Conservation (phyloP, 768 basidiomycete genomes). For the Auricularia auricula-judae region DNA sequence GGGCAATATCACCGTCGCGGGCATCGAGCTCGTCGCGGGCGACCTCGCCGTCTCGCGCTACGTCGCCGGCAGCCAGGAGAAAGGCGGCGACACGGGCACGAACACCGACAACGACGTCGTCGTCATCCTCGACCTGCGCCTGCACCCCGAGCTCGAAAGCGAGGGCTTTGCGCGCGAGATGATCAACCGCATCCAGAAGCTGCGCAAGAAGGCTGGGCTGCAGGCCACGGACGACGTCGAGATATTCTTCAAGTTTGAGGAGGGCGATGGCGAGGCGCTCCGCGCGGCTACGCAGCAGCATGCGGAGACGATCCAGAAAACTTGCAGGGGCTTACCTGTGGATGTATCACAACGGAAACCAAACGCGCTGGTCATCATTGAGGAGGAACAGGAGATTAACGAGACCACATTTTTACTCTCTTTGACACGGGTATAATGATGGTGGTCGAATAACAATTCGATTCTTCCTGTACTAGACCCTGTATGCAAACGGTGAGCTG, state of each 20-base stretch:
- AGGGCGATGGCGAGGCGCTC: conserved; percentile 51
- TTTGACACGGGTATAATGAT: conserved; percentile 18
- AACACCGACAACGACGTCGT: conserved; percentile 89
- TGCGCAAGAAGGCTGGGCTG: conserved; percentile 90
- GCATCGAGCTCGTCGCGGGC: conserved; percentile 81
- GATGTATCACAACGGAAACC: conserved; percentile 44
- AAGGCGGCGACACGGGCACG: conserved; percentile 60
- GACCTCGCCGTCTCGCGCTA: conserved; percentile 87
- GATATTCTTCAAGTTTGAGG: conserved; percentile 74
- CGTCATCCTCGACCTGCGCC: conserved; percentile 79
- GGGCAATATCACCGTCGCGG: conserved; percentile 76
- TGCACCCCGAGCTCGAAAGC: conserved; percentile 73
- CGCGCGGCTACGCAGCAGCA: conserved; percentile 54
- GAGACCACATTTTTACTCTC: conserved; percentile 68
- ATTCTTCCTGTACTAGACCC: too few relatives aligned
- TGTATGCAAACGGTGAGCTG: too few relatives aligned
- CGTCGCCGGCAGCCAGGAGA: conserved; percentile 40
- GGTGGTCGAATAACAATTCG: too few relatives aligned
- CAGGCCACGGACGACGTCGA: conserved; percentile 92
- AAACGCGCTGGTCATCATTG: conserved; percentile 45
- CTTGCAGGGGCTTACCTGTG: conserved; percentile 59
- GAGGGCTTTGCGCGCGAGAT: conserved; percentile 87
- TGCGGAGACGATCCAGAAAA: conserved; percentile 57
- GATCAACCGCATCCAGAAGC: conserved; percentile 86
- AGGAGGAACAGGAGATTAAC: conserved; percentile 81